These are phyloP conservation scores for Cladosporium sp. DNA, from an alignment of 2,329 filamentous ascomycete genomes.

Conservation along the genomic window DNA sequence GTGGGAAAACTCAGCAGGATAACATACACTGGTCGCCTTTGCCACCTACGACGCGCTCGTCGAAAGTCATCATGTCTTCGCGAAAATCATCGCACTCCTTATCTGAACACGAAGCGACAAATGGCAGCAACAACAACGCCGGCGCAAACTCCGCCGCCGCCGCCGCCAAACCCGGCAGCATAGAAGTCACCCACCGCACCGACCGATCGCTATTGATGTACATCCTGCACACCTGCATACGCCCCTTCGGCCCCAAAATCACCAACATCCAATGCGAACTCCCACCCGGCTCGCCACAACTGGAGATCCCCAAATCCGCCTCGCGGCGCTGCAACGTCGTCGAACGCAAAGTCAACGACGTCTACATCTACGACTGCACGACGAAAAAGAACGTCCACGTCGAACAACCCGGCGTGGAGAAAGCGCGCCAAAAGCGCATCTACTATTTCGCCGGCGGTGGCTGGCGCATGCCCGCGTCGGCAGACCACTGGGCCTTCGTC, in stretches of 20 bases:
- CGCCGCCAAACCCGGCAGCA: constrained; percentile 9
- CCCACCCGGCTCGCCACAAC: constrained; percentile 36
- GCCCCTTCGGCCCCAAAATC: constrained; percentile 32
- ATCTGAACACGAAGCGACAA: neutral
- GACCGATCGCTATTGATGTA: constrained; percentile 32
- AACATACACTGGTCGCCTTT: too few species aligned
- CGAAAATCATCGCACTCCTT: neutral
- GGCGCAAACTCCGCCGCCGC: neutral
- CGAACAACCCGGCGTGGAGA: constrained; percentile 1
- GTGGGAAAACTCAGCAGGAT: too few species aligned
- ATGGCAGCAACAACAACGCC: neutral
- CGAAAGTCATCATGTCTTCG: neutral
- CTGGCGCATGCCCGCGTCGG: constrained; percentile 47
- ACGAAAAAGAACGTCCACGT: constrained; percentile 14
- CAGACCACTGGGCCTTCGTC: constrained; percentile 48
- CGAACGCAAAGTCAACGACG: constrained; percentile 37
- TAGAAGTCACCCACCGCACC: constrained; percentile 32
- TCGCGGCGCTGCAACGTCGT: constrained; percentile 31
- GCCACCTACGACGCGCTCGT: too few species aligned
- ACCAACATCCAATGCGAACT: constrained; percentile 26
- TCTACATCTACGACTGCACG: constrained; percentile 42
- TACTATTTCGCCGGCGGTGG: constrained; percentile 54
- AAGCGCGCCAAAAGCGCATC: constrained; percentile 27
- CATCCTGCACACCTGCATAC: constrained; percentile 33
- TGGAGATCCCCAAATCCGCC: constrained; percentile 33